Evolutionary conservation across 1,284 basidiomycete genomes (phyloP).

Genomic region (Sanguinoderma infundibulare): DNA sequence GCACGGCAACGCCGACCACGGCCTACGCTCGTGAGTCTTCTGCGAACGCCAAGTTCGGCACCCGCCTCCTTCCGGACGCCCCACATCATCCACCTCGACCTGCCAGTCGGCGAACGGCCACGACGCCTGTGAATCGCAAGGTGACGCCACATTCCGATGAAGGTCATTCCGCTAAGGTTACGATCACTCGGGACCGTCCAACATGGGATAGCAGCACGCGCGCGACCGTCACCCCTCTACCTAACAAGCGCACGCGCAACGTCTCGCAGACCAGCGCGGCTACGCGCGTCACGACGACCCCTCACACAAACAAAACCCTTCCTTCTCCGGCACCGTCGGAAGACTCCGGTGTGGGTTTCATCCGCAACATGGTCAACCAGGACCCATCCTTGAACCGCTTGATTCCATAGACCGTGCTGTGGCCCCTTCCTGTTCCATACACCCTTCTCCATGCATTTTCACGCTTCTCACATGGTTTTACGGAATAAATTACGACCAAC

Average conservation of each 20-base stretch:
- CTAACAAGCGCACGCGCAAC: slow-evolving; percentile 62
- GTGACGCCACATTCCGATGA: slow-evolving; percentile 55
- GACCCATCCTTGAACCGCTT: slow-evolving; percentile 64
- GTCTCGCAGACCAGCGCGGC: slow-evolving; percentile 70
- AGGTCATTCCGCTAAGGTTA: slow-evolving; percentile 65
- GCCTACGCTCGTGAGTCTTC: slow-evolving; percentile 79
- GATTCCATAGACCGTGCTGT: slow-evolving; percentile 33
- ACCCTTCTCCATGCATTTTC: slow-evolving; percentile 24
- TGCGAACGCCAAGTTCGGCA: slow-evolving; percentile 85
- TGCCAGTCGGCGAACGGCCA: slow-evolving; percentile 62
- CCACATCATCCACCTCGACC: slow-evolving; percentile 53
- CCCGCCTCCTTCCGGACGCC: slow-evolving; percentile 66
- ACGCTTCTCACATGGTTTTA: slow-evolving; percentile 25
- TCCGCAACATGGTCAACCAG: slow-evolving; percentile 76
- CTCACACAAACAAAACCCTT: slow-evolving; percentile 51
- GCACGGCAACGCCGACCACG: slow-evolving; percentile 49
- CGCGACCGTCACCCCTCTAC: slow-evolving; percentile 40
- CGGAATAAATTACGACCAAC: slow-evolving; percentile 32
- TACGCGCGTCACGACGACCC: slow-evolving; percentile 40
- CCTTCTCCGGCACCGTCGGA: slow-evolving; percentile 80
- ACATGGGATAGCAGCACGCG: slow-evolving; percentile 71
- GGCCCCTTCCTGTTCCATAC: slow-evolving; percentile 10
- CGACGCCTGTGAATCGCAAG: slow-evolving; percentile 54
- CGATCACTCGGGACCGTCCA: slow-evolving; percentile 60
- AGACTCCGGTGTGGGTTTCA: slow-evolving; percentile 81